phyloP scores from a whole-genome alignment of 225 moss, liverwort and hornwort genomes.

The Bryum argenteum region DNA sequence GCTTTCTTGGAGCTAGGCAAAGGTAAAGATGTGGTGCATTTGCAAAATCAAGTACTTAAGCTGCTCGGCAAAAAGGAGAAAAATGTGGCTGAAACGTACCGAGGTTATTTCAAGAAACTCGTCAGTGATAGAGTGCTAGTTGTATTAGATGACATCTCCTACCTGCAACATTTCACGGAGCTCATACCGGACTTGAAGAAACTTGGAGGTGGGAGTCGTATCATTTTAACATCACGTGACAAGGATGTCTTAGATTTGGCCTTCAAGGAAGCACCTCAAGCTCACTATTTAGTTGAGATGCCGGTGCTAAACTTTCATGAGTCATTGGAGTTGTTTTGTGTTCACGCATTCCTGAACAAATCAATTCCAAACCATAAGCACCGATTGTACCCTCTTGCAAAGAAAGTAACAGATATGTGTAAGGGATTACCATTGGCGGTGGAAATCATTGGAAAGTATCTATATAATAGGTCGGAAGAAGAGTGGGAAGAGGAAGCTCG shows the following conservation, averaged over 20 bases:
- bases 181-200: slow-evolving; percentile 36
- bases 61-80: slow-evolving; percentile 22
- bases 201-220: slow-evolving; percentile 35
- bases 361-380: not conserved
- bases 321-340: slow-evolving; percentile 30
- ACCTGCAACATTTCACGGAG: slow-evolving; percentile 19
- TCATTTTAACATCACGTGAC: slow-evolving; percentile 31
- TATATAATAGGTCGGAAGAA: not conserved
- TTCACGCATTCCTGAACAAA: slow-evolving; percentile 30
- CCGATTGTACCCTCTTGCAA: slow-evolving; percentile 19
- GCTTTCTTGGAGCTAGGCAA: slow-evolving; percentile 34
- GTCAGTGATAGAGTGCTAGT: slow-evolving; percentile 24
- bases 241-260: not conserved
- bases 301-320: not conserved
- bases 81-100: slow-evolving; percentile 26
- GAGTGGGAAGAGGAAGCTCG: not conserved
- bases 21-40: not conserved
- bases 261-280: not conserved
- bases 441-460: slow-evolving; percentile 29
- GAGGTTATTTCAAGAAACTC: not conserved
- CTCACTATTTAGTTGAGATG: slow-evolving; percentile 22
- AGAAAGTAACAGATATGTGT: slow-evolving; percentile 10
- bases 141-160: slow-evolving; percentile 38
- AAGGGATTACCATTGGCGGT: slow-evolving; percentile 41
- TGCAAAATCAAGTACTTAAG: slow-evolving; percentile 26